Base-by-base conservation (phyloP, 2,329 filamentous ascomycete species). In the Calonectria pseudoturangicola region DNA sequence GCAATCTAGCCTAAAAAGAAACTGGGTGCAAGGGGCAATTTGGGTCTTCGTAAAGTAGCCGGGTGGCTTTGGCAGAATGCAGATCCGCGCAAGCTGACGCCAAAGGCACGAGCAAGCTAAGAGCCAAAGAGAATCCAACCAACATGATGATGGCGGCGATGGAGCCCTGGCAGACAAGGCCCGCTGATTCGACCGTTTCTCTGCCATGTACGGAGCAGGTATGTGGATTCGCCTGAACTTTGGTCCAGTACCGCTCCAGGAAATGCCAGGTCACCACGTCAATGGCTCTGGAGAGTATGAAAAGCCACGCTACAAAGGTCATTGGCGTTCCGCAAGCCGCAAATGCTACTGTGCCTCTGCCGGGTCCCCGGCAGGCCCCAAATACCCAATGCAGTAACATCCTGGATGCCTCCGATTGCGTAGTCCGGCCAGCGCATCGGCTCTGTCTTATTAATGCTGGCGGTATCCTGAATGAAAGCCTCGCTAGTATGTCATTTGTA, bases 331-430 rank as follows among this genome's bases (percentile, higher is more conserved):
- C 70, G 47, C 60, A 50, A 48, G 60, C 54, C 28, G 21, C 47
- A 64, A 70, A 66, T 71, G 58, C 54, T 77, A 74, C 73, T 67
- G 69, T 79, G 70, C 72, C 73, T 73, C 64, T 73, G 73, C 73
- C 70, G 75, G 77, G 77, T 72, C 73, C 69, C 66, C 70, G 74
- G 67, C 76, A 77, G 68, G 71, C 60, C 64, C 75, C 71, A 60
- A 76, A 72, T 75, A 63, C 56, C 54, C 39, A 58, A 71, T 71
- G 30, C 54, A 71, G 48, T 60, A 60, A 73, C 68, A 36, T 75
- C 74, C 72, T 76, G 77, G 70, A 76, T 41, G 58, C 56, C 60
- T 62, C 75, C 71, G 75, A 74, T 72, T 68, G 65, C 71, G 45
- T 33, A 70, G 67, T 70, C 21, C 72, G 65, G 58, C 70, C 63